These are phyloP conservation scores for Spathaspora sp. DNA, from an alignment of 1,139 yeast genomes.

Conservation along the genomic window DNA sequence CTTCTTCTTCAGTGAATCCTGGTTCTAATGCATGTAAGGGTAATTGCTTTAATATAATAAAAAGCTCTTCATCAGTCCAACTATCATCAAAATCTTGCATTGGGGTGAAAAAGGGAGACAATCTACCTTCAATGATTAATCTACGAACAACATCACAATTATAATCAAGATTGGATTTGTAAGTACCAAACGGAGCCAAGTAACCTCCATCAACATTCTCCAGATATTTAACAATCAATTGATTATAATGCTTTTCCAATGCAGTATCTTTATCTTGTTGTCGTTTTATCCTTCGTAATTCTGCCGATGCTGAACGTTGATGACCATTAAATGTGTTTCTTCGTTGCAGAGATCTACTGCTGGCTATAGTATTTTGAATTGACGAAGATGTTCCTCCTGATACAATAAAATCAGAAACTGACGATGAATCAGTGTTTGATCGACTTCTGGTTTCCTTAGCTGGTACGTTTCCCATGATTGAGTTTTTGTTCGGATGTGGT, in stretches of 20 bases:
- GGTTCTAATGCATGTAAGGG: conserved; percentile 60
- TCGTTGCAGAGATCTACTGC: conserved; percentile 11
- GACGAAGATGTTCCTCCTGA: conserved; percentile 13
- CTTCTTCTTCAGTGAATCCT: conserved; percentile 54
- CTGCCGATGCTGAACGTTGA: conserved; percentile 17
- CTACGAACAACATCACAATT: conserved; percentile 68
- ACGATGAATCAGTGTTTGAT: conserved; percentile 18
- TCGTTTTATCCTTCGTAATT: conserved; percentile 26
- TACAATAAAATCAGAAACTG: conserved; percentile 10
- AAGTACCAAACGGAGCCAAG: conserved; percentile 86
- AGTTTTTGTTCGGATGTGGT: not conserved
- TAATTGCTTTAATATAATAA: conserved; percentile 53
- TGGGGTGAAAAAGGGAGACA: conserved; percentile 93
- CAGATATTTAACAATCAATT: conserved; percentile 54
- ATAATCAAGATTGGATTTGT: conserved; percentile 72
- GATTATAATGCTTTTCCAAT: conserved; percentile 53
- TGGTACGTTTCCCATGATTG: conserved; percentile 59
- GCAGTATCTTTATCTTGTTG: conserved; percentile 52
- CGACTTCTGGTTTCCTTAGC: conserved; percentile 48
- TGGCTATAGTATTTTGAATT: conserved; percentile 20
- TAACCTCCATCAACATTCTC: conserved; percentile 79
- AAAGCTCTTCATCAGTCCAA: conserved; percentile 74
- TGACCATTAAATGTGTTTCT: conserved; percentile 12
- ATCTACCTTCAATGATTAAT: conserved; percentile 55
- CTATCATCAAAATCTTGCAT: conserved; percentile 73